A percentile compares a stretch with the other conserved stretches of the same genome.
Conservation (phyloP, 805 yeast species). For the Suhomyces prunicola region DNA sequence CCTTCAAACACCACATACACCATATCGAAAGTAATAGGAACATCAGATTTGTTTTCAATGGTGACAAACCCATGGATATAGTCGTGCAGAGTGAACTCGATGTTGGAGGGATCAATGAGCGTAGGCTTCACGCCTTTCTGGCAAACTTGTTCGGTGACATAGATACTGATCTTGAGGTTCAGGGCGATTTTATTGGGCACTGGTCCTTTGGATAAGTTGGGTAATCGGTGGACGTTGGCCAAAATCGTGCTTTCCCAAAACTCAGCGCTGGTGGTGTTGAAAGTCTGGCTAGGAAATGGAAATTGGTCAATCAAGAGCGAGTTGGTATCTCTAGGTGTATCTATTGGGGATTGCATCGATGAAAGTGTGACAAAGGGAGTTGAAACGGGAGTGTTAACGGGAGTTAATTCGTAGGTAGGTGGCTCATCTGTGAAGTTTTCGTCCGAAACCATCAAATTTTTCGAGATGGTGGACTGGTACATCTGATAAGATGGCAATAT, state of each 20-base stretch:
- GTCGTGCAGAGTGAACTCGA: slow-evolving; percentile 41
- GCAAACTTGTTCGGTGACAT: slow-evolving; percentile 37
- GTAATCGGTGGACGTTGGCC: slow-evolving; percentile 40
- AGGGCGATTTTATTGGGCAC: slow-evolving; percentile 16
- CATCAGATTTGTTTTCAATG: slow-evolving; percentile 25
- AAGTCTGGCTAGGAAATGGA: slow-evolving; percentile 17
- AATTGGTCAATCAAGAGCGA: slow-evolving; percentile 3
- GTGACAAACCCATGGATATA: slow-evolving; percentile 44
- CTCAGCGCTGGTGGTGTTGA: slow-evolving; percentile 25
- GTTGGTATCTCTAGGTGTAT: slow-evolving; percentile 3
- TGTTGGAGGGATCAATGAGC: slow-evolving; percentile 27
- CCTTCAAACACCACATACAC: slow-evolving; percentile 45
- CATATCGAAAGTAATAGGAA: slow-evolving; percentile 42
- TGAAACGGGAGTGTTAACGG: slow-evolving; percentile 7
- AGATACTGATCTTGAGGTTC: slow-evolving; percentile 29
- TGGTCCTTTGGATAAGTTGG: slow-evolving; percentile 23
- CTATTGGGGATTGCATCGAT: slow-evolving; percentile 6
- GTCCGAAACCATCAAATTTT: slow-evolving; percentile 32
- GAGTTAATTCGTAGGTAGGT: slow-evolving; percentile 29
- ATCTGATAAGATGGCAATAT: slow-evolving; percentile 45
- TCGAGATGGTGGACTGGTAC: slow-evolving; percentile 42
- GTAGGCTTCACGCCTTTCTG: slow-evolving; percentile 37
- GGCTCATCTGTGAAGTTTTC: slow-evolving; percentile 42
- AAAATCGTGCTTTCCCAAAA: slow-evolving; percentile 37
- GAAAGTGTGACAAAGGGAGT: slow-evolving; percentile 5